Evolutionary conservation across 305 asterid species (phyloP), one percentile per base, ranked within the genome.

Genomic region (Solanum hybrid): DNA sequence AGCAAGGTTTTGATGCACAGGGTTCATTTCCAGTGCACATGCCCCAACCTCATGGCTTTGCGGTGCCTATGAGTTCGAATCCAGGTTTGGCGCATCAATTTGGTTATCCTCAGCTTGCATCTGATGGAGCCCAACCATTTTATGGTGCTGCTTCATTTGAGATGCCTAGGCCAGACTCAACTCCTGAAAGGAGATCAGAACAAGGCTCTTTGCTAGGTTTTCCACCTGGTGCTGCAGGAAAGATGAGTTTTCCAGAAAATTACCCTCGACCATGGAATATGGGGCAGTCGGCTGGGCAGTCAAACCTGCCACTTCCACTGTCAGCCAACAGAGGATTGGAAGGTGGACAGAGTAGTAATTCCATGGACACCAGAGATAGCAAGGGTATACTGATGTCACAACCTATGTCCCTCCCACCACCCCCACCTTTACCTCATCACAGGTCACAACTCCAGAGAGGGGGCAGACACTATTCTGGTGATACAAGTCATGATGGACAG

Each of bases 241-340:
- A 92, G 11, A 88, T 93, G 91, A 95, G 92, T 91, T 95, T 91
- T 69, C 88, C 94, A 26, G 97, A 93, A 87, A 91, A 91, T 85
- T 95, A 93, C 90, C 93, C 98, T 86, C 96, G 93, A 76, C 92
- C 89, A 34, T 96, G 99, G 99, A 94, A 91, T 85, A 56, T 94
- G 93, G 95, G 91, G 34, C 97, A 94, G 4, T 91, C 91, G 34
- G 89, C 91, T 27, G 94, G 92, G 85, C 94, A 94, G 97, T 77
- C 94, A 36, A 95, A 92, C 90, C 84, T 91, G 69, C 91, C 91
- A 4, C 92, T 94, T 81, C 87, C 91, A 51, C 92, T 94, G 89
- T 90, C 93, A 76, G 91, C 87, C 38, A 93, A 88, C 88, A 93
- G 91, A 90, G 92, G 93, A 78, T 64, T 88, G 90, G 98, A 95